Evolutionary conservation across 148 eudicot genomes (phyloP), one percentile per base, ranked within the genome.

Genomic region (Cornus kousa): DNA sequence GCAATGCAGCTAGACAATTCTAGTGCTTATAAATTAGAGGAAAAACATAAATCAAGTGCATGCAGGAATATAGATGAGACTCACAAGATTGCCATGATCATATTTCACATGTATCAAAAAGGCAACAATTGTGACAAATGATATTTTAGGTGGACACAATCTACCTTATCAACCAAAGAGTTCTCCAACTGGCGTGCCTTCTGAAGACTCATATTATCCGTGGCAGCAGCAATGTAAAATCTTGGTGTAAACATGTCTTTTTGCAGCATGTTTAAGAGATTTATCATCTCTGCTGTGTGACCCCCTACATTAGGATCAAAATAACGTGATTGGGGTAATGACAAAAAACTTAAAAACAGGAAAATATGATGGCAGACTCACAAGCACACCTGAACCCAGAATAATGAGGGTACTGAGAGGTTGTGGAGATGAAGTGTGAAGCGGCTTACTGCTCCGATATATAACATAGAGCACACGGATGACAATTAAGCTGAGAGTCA

Each of bases 261-360:
- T 73, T 90, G 87, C 71, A 95, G 75, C 2, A 85, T 89, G 14
- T 82, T 72, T 79, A 95, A 73, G 37, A 95, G 90, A 87, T 92
- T 93, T 73, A 95, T 80, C 97, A 95, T 95, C 86, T 95, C 98
- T 17, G 98, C 97, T 9, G 98, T 95, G 82, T 95, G 98, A 74
- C 97, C 98, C 59, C 98, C 98, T 93, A 82, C 83, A 87, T 5
- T 11, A 81, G 62, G 66, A 80, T 83, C 28, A 67, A 57, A 81
- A 17, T 16, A 66, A 70, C 67, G 68, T 46, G 39, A 28, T 22
- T 19, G 7, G 4, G 8, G 28, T 23, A 43, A 31, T 76, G 13
- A 43, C 32, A 67, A 31, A 48, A 32, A 59, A 71, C 53, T 72
- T 17, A 17, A 62, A 9, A 60, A 60, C 13, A 74, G 3, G 20